Conservation (phyloP, 2,329 filamentous ascomycete species). For the Neonectria coccinea region DNA sequence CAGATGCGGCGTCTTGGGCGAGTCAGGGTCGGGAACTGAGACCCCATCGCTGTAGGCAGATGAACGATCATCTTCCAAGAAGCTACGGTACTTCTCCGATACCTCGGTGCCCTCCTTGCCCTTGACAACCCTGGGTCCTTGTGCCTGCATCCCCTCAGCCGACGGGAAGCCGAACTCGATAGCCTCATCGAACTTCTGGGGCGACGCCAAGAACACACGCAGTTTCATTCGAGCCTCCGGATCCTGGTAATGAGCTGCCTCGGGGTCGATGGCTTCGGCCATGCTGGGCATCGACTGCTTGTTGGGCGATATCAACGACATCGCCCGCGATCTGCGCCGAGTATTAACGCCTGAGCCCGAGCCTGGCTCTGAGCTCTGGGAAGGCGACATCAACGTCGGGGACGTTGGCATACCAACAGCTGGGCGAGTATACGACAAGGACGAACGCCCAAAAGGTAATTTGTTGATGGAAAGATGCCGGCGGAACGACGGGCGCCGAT, state of each 20-base stretch:
- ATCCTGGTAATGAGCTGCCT: constrained; percentile 87
- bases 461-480: constrained; percentile 79
- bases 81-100: constrained; percentile 67
- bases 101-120: constrained; percentile 47
- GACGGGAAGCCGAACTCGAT: constrained; percentile 93
- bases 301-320: constrained; percentile 65
- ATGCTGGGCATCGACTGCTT: constrained; percentile 49
- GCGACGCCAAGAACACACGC: constrained; percentile 85
- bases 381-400: constrained; percentile 39
- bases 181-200: constrained; percentile 95
- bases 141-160: constrained; percentile 57
- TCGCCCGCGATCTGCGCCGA: constrained; percentile 65
- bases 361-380: constrained; percentile 36
- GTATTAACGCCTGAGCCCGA: constrained; percentile 51
- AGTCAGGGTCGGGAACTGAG: constrained; percentile 69
- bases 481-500: constrained; percentile 71
- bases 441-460: constrained; percentile 69
- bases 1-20: constrained; percentile 67
- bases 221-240: constrained; percentile 89
- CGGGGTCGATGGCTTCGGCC: constrained; percentile 68
- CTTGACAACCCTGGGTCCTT: constrained; percentile 45
- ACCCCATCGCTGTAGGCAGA: constrained; percentile 67
- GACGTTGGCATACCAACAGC: constrained; percentile 54
- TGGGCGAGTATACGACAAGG: constrained; percentile 62
- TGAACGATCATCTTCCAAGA: constrained; percentile 68